Base-by-base conservation (phyloP, 768 basidiomycete genomes). In the Suillus clintonianus region DNA sequence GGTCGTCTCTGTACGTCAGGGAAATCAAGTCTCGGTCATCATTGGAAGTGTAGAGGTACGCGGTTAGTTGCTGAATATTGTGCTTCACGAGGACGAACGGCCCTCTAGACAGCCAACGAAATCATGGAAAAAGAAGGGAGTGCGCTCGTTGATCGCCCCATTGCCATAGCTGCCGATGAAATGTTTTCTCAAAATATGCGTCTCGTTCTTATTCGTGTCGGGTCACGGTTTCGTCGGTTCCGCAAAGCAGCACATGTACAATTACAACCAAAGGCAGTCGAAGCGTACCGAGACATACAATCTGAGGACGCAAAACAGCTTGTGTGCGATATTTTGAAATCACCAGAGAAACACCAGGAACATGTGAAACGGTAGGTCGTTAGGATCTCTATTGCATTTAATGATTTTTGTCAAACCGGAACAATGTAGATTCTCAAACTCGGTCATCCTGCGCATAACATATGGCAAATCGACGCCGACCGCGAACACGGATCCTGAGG, bases 81-180 rank as follows among this genome's bases (percentile, higher is more conserved):
- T 67, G 80, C 50, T 76, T 36, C 34, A 7, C 34, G 7, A 22
- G 13, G 34, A 34, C 13, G 13, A 7, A 55, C n/a, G 34, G n/a
- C 5, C 11, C 24, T 42, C 8, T 59, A 85, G 65, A 82, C 83
- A 11, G 83, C 85, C 0, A 76, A 83, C 1, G 83, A 86, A 5
- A 81, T 86, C 55, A 82, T 86, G 83, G 85, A 86, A 71, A 82
- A 82, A 61, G 83, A 85, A 68, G 85, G 85, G 3, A 82, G 81
- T 1, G 67, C 75, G 0, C 72, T 82, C 14, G 80, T 78, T 0
- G 85, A 86, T 67, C 70, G 85, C 50, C 85, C 85, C 6, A 65
- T 69, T 2, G 79, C 75, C 39, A 84, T 86, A 47, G 77, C 84
- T 1, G 85, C 81, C 0, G 85, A 83, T 3, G 82, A 85, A 61